These are phyloP conservation scores for Capillidium heterosporum DNA, from an alignment of 371 early-diverging fungal species.

Conservation along the genomic window DNA sequence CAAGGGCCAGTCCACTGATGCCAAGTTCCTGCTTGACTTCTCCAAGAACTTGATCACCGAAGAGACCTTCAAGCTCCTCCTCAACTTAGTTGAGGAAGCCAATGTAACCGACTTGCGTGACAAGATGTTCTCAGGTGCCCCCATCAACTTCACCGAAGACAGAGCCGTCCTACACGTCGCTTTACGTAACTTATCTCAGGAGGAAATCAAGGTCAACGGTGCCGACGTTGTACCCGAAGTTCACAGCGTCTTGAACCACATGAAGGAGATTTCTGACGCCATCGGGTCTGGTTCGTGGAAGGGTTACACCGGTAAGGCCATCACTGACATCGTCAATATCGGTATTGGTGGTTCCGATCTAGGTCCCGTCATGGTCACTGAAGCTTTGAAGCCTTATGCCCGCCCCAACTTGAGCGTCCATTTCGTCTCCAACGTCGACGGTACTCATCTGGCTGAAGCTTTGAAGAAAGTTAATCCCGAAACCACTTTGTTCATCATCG, in stretches of 20 bases:
- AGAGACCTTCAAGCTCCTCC: conserved; percentile 55
- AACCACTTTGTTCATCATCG: conserved; percentile 91
- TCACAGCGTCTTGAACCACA: conserved; percentile 82
- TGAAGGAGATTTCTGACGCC: conserved; percentile 64
- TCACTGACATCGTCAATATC: conserved; percentile 95
- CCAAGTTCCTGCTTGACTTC: conserved; percentile 72
- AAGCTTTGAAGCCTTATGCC: conserved; percentile 87
- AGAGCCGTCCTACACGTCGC: conserved; percentile 95
- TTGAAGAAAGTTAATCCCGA: conserved; percentile 77
- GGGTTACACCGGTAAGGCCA: conserved; percentile 85
- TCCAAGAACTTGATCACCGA: conserved; percentile 83
- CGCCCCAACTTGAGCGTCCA: conserved; percentile 58
- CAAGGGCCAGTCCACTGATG: conserved; percentile 33
- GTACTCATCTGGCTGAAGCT: conserved; percentile 86
- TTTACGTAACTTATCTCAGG: conserved; percentile 72
- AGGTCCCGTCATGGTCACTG: conserved; percentile 97
- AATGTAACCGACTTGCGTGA: conserved; percentile 69
- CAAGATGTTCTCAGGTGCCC: conserved; percentile 89
- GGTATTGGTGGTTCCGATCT: conserved; percentile 99
- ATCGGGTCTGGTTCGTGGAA: conserved; percentile 82
- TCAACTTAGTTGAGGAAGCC: conserved; percentile 68
- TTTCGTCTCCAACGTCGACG: conserved; percentile 98
- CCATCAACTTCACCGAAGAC: conserved; percentile 96
- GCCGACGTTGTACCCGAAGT: conserved; percentile 85
- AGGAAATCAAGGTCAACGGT: conserved; percentile 64